Base-by-base conservation (phyloP, 129 eudicot genomes). In the Calendula officinalis region DNA sequence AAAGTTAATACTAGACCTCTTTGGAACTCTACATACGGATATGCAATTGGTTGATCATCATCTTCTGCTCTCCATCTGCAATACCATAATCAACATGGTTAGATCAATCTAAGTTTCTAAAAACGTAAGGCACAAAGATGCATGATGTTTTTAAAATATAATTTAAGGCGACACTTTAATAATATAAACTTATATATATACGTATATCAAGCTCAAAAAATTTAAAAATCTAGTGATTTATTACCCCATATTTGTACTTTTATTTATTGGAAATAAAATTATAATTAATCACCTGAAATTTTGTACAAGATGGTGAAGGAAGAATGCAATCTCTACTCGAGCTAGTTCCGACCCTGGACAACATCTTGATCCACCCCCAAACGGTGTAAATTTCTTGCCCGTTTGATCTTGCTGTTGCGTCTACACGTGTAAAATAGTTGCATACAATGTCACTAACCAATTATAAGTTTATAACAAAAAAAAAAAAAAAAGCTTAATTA, bases 331-430 rank as follows among this genome's bases (percentile, higher is more conserved):
- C 84, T 88, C 96, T 50, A 88, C 81, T 66, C 84, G 84, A 38
- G 86, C 96, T 39, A 88, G 73, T 66, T 88, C 96, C 39, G 86
- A 88, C 35, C 96, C 96, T 0, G 96, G 92, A 74, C 96, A 88
- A 65, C 82, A 82, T 57, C 96, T 77, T 51, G 89, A 65, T 44
- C 96, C 96, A 51, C 96, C 96, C 5, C 96, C 96, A 73, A 88
- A 88, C 1, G 96, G 96, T 37, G 78, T 88, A 39, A 88, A 84
- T 57, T 79, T 88, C 78, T 88, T 88, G 78, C 87, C 74, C 12
- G 73, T 77, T 68, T 84, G 88, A 64, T 88, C 91, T 74, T 79
- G 80, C 30, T 43, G 65, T 75, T 84, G 80, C 4, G 74, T 33
- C 66, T 56, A 39, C 55, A 58, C 1, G 38, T 10, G 27, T 33